These are phyloP conservation scores for Flaveria brownii DNA, from an alignment of 129 eudicot species.

Conservation along the genomic window DNA sequence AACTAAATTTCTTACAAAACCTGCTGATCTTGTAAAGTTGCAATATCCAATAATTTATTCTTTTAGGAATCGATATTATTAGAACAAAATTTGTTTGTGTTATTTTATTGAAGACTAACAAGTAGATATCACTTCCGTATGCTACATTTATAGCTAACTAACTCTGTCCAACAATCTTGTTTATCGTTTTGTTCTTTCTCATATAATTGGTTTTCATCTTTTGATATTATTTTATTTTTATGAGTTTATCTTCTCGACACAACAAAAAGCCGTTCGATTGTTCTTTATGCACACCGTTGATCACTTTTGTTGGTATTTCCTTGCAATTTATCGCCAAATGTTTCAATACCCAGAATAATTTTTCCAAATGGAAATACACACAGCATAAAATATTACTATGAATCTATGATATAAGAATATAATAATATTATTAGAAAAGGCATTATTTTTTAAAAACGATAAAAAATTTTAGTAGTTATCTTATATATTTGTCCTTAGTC, in stretches of 20 bases:
- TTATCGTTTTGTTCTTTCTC: conserved; percentile 25
- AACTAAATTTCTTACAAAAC: not conserved
- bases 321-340: no score
- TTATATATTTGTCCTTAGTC: no score
- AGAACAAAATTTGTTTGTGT: not conserved
- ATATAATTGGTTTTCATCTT: conserved; percentile 8
- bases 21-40: not conserved
- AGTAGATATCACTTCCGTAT: not conserved
- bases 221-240: not conserved
- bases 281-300: not conserved
- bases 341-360: no score
- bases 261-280: not conserved
- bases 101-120: not conserved
- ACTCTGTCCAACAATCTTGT: conserved; percentile 18
- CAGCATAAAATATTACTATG: no score
- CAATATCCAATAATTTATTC: not conserved
- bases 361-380: no score
- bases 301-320: not conserved
- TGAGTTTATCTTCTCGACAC: not conserved
- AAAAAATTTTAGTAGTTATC: no score
- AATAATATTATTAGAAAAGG: no score
- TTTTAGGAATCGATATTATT: not conserved
- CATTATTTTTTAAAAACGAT: no score
- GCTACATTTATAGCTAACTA: conserved; percentile 19
- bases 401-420: no score